Evolutionary conservation across 208 protist genomes (phyloP), one percentile per base, ranked within the genome.

Genomic region (Trypanosoma melophagium): DNA sequence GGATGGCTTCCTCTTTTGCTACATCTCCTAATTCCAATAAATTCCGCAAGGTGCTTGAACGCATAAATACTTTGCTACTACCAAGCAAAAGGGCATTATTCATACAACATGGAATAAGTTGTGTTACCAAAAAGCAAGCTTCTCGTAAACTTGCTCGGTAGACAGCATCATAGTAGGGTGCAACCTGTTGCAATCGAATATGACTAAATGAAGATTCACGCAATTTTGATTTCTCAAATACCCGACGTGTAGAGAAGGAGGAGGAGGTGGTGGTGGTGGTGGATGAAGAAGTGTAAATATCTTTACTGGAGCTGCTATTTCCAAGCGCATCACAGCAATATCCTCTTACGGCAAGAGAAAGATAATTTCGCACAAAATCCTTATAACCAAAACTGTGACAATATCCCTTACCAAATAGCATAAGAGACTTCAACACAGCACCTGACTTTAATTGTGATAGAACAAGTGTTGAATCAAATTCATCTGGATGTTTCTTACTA

Each of bases 1-100:
- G 14, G 5, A 19, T 5, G 5, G 64, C 38, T 35, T 58, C 44
- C 14, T 13, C 12, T 21, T 52, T 58, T 53, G 64, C 64, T 21
- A 44, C 0, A 10, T 31, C 44, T n/a, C 54, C 64, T 31, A 60
- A 24, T 10, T 40, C 40, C 25, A 61, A 25, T 17, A 69, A 28
- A 53, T 38, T 19, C 3, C 44, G 53, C 10, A 69, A 54, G 14
- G 64, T 60, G 16, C 19, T 47, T 0, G 53, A 49, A 28, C 64
- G 44, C 16, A 61, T 17, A 58, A 72, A 72, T 19, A 72, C 67
- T n/a, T 65, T 62, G 28, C 60, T 66, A 13, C 31, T 47, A 19
- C 67, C 67, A 3, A 72, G 17, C 16, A 64, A 47, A 16, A 72
- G 22, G 2, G 38, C 44, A 31, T 47, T 41, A 42, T 42, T 51